Evolutionary conservation across 352 stramenopile species (phyloP).

Genomic region (Lagenidium sp.): DNA sequence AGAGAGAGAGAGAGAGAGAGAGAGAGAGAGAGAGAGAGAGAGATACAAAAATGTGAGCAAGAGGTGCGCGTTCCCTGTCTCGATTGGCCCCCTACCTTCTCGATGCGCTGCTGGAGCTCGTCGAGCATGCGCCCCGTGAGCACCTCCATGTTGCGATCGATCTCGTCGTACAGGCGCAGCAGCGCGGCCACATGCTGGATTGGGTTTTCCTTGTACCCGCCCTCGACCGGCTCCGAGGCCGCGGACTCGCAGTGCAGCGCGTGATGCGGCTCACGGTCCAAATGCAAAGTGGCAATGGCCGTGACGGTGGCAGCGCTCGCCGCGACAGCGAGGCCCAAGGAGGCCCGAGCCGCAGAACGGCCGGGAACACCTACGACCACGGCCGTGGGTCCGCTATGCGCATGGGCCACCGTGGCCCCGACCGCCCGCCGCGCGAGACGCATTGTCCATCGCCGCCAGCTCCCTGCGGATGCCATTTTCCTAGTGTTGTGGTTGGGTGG

Average conservation of each 20-base stretch:
- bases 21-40: too few species aligned
- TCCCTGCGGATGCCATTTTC: constrained; percentile 1
- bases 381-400: background rate
- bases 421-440: constrained; percentile 1
- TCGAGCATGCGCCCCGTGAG: constrained; percentile 63
- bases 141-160: constrained; percentile 80
- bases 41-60: too few species aligned
- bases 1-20: too few species aligned
- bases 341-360: too few species aligned
- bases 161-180: constrained; percentile 71
- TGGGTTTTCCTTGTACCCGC: constrained; percentile 42
- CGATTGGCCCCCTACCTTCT: constrained; percentile 39
- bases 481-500: background rate
- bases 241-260: constrained; percentile 21
- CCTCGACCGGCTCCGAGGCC: constrained; percentile 5
- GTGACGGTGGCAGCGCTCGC: background rate
- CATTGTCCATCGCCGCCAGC: constrained; percentile 5
- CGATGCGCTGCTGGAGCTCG: constrained; percentile 42
- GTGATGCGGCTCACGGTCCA: too few species aligned
- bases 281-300: too few species aligned
- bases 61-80: too few species aligned
- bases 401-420: background rate
- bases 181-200: constrained; percentile 65
- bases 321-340: too few species aligned
- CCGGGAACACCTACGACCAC: background rate